phyloP scores from a whole-genome alignment of 768 basidiomycete species.

The Erythrobasidium yunnanense region DNA sequence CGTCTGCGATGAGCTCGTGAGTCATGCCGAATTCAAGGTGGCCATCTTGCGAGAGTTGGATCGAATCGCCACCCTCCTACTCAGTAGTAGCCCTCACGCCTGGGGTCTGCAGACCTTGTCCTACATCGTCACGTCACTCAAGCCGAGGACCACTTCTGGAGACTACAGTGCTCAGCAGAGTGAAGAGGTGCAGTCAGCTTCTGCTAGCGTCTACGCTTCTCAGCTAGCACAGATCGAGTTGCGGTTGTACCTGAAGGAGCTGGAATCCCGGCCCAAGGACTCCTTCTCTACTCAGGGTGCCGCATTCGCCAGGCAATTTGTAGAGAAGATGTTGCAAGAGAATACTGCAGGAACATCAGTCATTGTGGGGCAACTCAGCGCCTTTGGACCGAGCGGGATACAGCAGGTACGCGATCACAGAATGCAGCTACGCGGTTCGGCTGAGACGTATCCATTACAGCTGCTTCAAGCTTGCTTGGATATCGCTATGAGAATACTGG shows the following conservation, averaged over 20 bases:
- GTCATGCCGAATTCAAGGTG: not conserved
- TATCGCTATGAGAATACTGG: not conserved
- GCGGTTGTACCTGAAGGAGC: not conserved
- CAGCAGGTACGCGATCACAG: not conserved
- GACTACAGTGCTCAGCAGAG: too few species aligned
- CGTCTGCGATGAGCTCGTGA: not conserved
- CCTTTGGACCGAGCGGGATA: not conserved
- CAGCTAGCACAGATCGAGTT: not conserved
- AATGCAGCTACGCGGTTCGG: too few species aligned
- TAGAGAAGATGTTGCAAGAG: not conserved
- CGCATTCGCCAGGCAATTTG: not conserved
- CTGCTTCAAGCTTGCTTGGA: not conserved
- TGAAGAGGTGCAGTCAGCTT: not conserved
- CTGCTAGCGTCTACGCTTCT: not conserved
- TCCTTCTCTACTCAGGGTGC: not conserved
- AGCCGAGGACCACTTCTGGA: not conserved
- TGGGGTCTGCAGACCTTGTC: not conserved
- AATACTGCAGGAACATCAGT: not conserved
- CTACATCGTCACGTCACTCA: not conserved
- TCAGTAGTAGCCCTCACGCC: too few species aligned
- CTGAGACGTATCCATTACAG: not conserved
- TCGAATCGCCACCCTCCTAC: too few species aligned
- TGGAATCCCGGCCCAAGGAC: not conserved
- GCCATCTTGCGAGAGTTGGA: not conserved
- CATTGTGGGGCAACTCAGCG: not conserved